phyloP scores from a whole-genome alignment of 495 filamentous ascomycete species.

The Penicilliopsis zonata region DNA sequence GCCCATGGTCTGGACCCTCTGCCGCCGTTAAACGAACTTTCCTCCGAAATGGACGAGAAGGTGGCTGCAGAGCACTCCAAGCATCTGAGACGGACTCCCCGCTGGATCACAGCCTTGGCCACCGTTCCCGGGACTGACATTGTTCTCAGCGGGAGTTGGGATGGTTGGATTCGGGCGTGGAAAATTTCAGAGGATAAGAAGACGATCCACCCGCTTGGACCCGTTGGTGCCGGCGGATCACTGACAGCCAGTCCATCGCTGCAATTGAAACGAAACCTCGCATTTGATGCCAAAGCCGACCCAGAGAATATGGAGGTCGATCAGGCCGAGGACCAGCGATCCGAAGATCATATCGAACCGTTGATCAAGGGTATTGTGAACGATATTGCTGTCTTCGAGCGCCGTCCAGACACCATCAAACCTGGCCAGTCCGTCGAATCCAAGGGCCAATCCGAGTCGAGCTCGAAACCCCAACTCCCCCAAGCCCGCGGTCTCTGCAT shows the following conservation, averaged over 20 bases:
- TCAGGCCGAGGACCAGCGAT: slow-evolving; percentile 1
- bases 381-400: slow-evolving; percentile 72
- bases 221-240: slow-evolving; percentile 35
- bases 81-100: slow-evolving; percentile 38
- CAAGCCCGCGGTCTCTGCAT: slow-evolving; percentile 58
- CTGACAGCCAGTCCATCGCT: slow-evolving; percentile 17
- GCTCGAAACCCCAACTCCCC: slow-evolving; percentile 34
- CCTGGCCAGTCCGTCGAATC: slow-evolving; percentile 10
- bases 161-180: slow-evolving; percentile 82
- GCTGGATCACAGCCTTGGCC: slow-evolving; percentile 82
- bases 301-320: slow-evolving; percentile 15
- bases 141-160: slow-evolving; percentile 85
- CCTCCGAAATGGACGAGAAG: slow-evolving; percentile 52
- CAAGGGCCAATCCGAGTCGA: slow-evolving; percentile 31
- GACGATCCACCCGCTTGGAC: slow-evolving; percentile 58
- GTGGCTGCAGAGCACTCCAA: slow-evolving; percentile 43
- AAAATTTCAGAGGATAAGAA: slow-evolving; percentile 70
- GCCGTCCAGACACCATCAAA: slow-evolving; percentile 22
- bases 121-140: slow-evolving; percentile 81
- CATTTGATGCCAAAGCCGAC: slow-evolving; percentile 11
- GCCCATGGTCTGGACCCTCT: slow-evolving; percentile 72
- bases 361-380: slow-evolving; percentile 68
- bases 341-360: slow-evolving; percentile 13
- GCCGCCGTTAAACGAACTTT: slow-evolving; percentile 53
- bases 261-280: slow-evolving; percentile 24